A percentile compares a stretch with the other conserved stretches of the same genome.
phyloP scores from a whole-genome alignment of 805 yeast genomes.

The Kodamaea lidongshanica region DNA sequence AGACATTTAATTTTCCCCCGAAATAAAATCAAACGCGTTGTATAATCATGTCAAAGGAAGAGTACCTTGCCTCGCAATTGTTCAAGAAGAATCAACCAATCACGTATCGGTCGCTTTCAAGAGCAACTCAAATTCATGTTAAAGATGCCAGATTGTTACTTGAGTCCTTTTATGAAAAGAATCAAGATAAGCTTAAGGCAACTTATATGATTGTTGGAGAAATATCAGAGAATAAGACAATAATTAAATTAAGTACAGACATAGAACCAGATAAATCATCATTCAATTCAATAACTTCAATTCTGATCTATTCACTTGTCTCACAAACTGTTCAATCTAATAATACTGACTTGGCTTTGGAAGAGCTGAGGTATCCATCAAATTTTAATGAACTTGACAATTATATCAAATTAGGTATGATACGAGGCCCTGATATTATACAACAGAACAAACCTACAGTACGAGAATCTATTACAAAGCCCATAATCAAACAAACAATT shows the following conservation, averaged over 20 bases:
- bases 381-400: constrained; percentile 12
- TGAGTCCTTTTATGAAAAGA: constrained; percentile 30
- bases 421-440: constrained; percentile 25
- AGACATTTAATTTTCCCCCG: not conserved
- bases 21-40: constrained; percentile 4
- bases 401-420: constrained; percentile 25
- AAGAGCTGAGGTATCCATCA: constrained; percentile 13
- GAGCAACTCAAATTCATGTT: constrained; percentile 34
- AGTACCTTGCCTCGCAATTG: constrained; percentile 24
- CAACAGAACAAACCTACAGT: constrained; percentile 1
- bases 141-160: constrained; percentile 35
- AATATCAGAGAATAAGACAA: constrained; percentile 8
- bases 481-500: constrained; percentile 2
- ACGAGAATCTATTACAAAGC: not conserved
- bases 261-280: constrained; percentile 8
- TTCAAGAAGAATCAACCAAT: constrained; percentile 21
- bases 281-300: constrained; percentile 26
- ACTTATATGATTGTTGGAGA: constrained; percentile 39
- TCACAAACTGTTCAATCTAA: constrained; percentile 8
- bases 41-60: constrained; percentile 15
- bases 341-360: constrained; percentile 15
- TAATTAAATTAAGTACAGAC: constrained; percentile 19
- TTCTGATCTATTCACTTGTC: constrained; percentile 37
- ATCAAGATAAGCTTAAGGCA: constrained; percentile 32
- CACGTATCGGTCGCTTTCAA: constrained; percentile 38